Evolutionary conservation across 352 stramenopile genomes (phyloP).

Genomic region (Pythium monospermum): DNA sequence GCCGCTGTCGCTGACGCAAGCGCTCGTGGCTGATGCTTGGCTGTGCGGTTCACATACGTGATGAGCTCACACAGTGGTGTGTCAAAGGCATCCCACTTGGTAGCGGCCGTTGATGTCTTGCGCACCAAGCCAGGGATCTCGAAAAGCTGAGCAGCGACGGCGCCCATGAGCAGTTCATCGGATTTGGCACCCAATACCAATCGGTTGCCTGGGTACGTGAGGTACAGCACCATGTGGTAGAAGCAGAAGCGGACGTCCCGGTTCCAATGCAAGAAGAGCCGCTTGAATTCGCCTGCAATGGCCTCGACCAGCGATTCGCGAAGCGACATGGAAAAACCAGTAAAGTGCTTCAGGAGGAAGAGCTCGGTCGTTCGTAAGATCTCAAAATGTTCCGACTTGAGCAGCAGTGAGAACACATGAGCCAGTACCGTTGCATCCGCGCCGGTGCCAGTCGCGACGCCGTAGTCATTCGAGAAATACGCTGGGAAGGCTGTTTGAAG

Average conservation of each 20-base stretch:
- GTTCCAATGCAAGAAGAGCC: constrained; percentile 79
- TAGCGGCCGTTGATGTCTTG: constrained; percentile 16
- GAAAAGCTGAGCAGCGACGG: constrained; percentile 53
- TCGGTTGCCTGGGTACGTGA: constrained; percentile 75
- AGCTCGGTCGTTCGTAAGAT: constrained; percentile 62
- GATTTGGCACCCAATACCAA: constrained; percentile 65
- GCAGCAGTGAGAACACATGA: constrained; percentile 52
- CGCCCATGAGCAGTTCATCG: constrained; percentile 66
- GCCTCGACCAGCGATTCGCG: constrained; percentile 45
- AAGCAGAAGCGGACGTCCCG: constrained; percentile 82
- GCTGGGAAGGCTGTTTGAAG: constrained; percentile 48
- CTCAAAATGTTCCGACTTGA: constrained; percentile 70
- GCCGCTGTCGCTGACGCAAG: no score
- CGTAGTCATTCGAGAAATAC: constrained; percentile 38
- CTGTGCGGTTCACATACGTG: constrained; percentile 37
- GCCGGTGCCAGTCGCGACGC: constrained; percentile 15
- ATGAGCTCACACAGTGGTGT: constrained; percentile 50
- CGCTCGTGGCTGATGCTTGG: constrained; percentile 28
- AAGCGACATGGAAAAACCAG: constrained; percentile 41
- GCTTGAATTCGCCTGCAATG: constrained; percentile 46
- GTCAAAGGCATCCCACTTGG: constrained; percentile 64
- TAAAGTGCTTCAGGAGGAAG: constrained; percentile 67
- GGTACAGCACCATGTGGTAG: constrained; percentile 76
- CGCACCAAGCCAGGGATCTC: constrained; percentile 67
- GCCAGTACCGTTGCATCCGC: constrained; percentile 32